Base-by-base conservation (phyloP, 2,329 filamentous ascomycete genomes). In the Arthrobotrys pseudoclavata region DNA sequence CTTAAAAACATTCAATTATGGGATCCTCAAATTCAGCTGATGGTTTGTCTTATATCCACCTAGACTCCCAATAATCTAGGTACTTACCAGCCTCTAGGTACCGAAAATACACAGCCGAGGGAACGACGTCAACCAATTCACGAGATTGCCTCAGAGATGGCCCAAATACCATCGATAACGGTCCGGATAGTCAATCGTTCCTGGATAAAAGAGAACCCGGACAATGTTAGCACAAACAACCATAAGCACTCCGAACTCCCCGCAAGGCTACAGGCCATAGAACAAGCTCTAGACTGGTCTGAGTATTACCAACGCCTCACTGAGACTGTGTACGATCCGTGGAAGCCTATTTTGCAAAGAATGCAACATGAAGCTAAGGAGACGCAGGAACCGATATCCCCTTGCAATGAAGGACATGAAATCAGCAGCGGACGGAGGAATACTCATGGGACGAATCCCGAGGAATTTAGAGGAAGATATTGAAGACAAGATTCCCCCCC, bases 261-360 rank as follows among this genome's bases (percentile, higher is more conserved):
- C 7, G 4, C n/a, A 1, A 24, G 7, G 22, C 12, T 66, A 4
- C 62, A 40, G 29, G 47, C 24, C 3, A 22, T 66, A 6, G 62
- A 66, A 20, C 3, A 26, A 18, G 18, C 62, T 4, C 29, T 66
- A 22, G 31, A 53, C 29, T 26, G 6, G 24, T 7, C 2, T 2
- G 29, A 26, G 20, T 66, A 52, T 15, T 40, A 40, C n/a, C 26
- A n/a, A 42, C 42, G 47, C 31, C 31, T 50, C 3, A 42, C 62
- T 4, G 62, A 66, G 20, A 50, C 62, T 1, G 22, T 26, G 20
- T 66, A 52, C 31, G 45, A 53, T 53, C 1, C 40, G 10, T 66
- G 62, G 62, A 50, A 66, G 31, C 62, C 62, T 50, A 26, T 66
- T 42, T 29, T 66, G 42, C 45, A 50, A 47, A 50, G 62, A 50